These are phyloP conservation scores for Neurospora tetrasperma DNA, from an alignment of 495 filamentous ascomycete species.

Conservation along the genomic window DNA sequence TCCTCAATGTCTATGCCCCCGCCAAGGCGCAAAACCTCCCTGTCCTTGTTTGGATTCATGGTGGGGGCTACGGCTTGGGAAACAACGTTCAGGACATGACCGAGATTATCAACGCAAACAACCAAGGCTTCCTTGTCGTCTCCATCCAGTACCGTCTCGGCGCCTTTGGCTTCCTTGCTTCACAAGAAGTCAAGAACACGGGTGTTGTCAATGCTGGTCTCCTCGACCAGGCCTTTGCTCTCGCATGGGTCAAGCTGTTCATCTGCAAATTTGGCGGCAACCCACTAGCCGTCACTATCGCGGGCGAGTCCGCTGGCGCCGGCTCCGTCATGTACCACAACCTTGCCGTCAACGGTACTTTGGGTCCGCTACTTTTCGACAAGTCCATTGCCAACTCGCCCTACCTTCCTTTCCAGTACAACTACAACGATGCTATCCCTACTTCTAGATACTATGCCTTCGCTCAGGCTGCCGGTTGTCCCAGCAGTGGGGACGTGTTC, in stretches of 20 bases:
- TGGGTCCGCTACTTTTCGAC: constrained; percentile 18
- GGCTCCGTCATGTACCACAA: constrained; percentile 22
- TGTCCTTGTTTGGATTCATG: constrained; percentile 39
- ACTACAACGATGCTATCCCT: constrained; percentile 37
- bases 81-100: constrained; percentile 25
- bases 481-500: constrained; percentile 34
- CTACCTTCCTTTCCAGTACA: constrained; percentile 20
- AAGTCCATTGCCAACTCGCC: constrained; percentile 21
- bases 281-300: constrained; percentile 48
- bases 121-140: constrained; percentile 35
- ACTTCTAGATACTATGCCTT: constrained; percentile 44
- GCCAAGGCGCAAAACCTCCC: constrained; percentile 24
- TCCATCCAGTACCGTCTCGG: constrained; percentile 34
- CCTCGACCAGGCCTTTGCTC: constrained; percentile 53
- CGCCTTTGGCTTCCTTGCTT: constrained; percentile 23
- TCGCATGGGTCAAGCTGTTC: constrained; percentile 63
- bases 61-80: constrained; percentile 36
- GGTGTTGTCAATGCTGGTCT: constrained; percentile 23
- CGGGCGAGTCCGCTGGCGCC: constrained; percentile 60
- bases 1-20: constrained; percentile 32
- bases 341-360: constrained; percentile 14
- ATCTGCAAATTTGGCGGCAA: constrained; percentile 63
- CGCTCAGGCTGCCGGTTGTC: constrained; percentile 41
- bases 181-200: constrained; percentile 13
- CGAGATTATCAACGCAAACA: constrained; percentile 35